phyloP scores from a whole-genome alignment of 2,329 filamentous ascomycete genomes.

The Ophiostoma sp. region DNA sequence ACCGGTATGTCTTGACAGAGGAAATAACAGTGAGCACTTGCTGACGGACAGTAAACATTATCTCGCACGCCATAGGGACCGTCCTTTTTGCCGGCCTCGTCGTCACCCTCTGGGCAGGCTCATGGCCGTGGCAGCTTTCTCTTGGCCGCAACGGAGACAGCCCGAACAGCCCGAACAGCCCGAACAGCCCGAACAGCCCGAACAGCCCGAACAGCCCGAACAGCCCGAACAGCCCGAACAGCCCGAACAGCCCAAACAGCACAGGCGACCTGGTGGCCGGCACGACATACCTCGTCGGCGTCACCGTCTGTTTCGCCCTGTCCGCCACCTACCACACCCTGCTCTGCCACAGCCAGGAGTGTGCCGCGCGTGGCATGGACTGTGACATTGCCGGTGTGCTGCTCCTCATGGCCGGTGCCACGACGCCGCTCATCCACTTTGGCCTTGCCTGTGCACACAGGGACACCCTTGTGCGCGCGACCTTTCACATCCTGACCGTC shows the following conservation, averaged over 20 bases:
- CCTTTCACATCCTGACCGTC: not conserved
- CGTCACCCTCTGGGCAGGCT: not conserved
- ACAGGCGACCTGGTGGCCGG: constrained; percentile 16
- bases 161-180: not conserved
- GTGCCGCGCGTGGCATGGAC: constrained; percentile 50
- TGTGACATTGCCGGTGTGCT: constrained; percentile 59
- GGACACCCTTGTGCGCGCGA: not conserved
- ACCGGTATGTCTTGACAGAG: not conserved
- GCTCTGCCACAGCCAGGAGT: constrained; percentile 47
- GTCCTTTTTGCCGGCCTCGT: not conserved
- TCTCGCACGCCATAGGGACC: not conserved
- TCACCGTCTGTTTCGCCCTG: constrained; percentile 42
- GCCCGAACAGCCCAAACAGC: not conserved
- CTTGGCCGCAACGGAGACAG: too few relatives aligned
- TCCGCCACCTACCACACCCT: constrained; percentile 52
- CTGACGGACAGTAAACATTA: not conserved
- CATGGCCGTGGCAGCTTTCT: not conserved
- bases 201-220: not conserved
- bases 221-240: not conserved
- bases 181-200: too few relatives aligned
- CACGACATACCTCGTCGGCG: constrained; percentile 40
- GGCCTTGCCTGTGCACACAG: constrained; percentile 39
- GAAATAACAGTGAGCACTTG: not conserved
- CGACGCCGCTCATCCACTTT: constrained; percentile 55
- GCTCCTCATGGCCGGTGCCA: constrained; percentile 57